These are phyloP conservation scores for Monosporascus sp. DNA, from an alignment of 2,329 filamentous ascomycete genomes.

Conservation along the genomic window DNA sequence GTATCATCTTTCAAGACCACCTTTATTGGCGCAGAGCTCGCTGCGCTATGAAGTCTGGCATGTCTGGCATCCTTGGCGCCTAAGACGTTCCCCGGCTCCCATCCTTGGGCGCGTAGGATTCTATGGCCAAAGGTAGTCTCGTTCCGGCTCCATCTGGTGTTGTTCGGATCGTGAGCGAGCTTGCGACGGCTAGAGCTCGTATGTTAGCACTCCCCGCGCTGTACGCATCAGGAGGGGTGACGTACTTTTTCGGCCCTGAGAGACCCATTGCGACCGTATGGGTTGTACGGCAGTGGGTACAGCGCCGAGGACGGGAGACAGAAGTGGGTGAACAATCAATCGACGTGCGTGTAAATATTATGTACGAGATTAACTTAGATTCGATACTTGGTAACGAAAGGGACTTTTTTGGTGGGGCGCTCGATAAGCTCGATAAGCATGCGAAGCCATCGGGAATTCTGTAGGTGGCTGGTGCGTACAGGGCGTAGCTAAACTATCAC, in stretches of 20 bases:
- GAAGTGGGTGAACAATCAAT: neutral
- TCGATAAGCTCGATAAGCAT: no score
- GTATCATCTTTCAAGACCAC: conserved; percentile 86
- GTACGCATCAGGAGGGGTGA: neutral
- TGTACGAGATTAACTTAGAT: neutral
- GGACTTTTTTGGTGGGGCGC: no score
- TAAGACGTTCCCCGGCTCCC: conserved; percentile 79
- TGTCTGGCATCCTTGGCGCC: conserved; percentile 74
- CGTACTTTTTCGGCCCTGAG: conserved; percentile 61
- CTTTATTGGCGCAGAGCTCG: conserved; percentile 79
- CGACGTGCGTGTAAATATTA: neutral
- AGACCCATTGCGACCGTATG: conserved; percentile 54
- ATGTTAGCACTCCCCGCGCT: conserved; percentile 3
- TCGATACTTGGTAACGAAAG: no score
- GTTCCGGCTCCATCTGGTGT: conserved; percentile 85
- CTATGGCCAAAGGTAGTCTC: conserved; percentile 81
- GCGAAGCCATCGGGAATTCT: no score
- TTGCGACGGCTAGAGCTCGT: conserved; percentile 46
- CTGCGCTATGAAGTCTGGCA: conserved; percentile 69
- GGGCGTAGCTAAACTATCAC: no score
- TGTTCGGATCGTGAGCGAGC: conserved; percentile 89
- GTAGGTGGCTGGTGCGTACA: no score
- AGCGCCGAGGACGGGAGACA: neutral
- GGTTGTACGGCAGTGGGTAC: neutral
- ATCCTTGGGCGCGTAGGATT: conserved; percentile 83